phyloP scores from a whole-genome alignment of 805 yeast genomes.

The Hanseniaspora valbyensis region DNA sequence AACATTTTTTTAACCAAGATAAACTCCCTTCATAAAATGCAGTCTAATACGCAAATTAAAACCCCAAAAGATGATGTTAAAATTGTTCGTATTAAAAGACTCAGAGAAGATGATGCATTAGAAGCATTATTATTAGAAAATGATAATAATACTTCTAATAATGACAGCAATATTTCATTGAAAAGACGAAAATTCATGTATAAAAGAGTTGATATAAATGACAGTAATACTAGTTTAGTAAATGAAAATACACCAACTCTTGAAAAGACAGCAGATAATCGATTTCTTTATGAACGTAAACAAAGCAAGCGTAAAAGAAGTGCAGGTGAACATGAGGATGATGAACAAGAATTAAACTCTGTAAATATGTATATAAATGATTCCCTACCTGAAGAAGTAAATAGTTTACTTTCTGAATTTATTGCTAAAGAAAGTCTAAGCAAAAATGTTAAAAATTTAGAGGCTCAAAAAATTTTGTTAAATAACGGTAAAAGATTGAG shows the following conservation, averaged over 20 bases:
- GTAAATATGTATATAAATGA: constrained; percentile 27
- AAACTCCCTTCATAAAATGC: no score
- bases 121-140: constrained; percentile 39
- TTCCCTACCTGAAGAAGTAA: constrained; percentile 50
- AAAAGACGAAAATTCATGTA: constrained; percentile 33
- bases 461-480: constrained; percentile 13
- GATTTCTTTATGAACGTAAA: constrained; percentile 5
- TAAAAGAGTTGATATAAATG: constrained; percentile 39
- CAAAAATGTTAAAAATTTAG: constrained; percentile 2
- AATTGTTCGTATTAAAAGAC: constrained; percentile 71
- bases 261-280: constrained; percentile 8
- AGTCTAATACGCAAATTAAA: neutral
- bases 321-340: constrained; percentile 10
- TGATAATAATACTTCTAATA: constrained; percentile 22
- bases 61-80: neutral
- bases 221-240: constrained; percentile 13
- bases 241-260: constrained; percentile 11
- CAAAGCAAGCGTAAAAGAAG: constrained; percentile 6
- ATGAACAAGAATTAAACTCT: constrained; percentile 17
- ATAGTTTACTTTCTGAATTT: constrained; percentile 50
- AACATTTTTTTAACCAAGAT: no score
- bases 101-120: constrained; percentile 76
- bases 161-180: constrained; percentile 17
- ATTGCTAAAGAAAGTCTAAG: constrained; percentile 31
- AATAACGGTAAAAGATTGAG: constrained; percentile 15